Base-by-base conservation (phyloP, 164 flowering plant genomes). In the Pachysandra terminalis region DNA sequence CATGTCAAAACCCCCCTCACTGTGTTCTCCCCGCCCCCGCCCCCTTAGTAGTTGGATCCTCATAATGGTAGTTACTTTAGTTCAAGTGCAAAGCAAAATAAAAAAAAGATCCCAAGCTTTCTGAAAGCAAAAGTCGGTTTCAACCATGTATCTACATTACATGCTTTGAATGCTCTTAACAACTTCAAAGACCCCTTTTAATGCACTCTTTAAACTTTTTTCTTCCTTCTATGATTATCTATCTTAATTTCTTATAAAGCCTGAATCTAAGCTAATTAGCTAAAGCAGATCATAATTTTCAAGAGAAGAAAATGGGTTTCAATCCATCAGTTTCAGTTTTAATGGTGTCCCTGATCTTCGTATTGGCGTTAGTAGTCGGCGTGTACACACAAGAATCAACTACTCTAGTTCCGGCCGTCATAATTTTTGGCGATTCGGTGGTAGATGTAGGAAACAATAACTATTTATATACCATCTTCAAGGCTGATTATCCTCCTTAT, bases 371-470 rank as follows among this genome's bases (percentile, higher is more conserved):
- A 49, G 26, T 57, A 24, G 45, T 13, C 25, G 27, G 59, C 24
- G 68, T 54, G 22, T 32, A 69, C 37, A 78, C 75, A 5, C 83
- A 75, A 49, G 75, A 74, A 15, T 49, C 82, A 19, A 51, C 76
- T 0, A 68, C 81, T 0, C 73, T 93, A 40, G 91, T 95, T 22
- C 97, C 99, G 0, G 97, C 92, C 15, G 86, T 95, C 64, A 81
- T 90, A 14, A 83, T 89, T 0, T 95, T 95, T 49, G 99, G 99
- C 0, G 99, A 95, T 56, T 92, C 98, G 0, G 80, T 80, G 0
- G 98, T 92, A 0, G 98, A 94, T 78, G 90, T 90, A 6, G 98
- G 98, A 0, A 94, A 94, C 80, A 95, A 95, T 68, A 81, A 95
- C 85, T 85, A 95, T 68, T 72, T 92, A 27, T 71, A 71, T 32